Evolutionary conservation across 768 basidiomycete species (phyloP), one percentile per base, ranked within the genome.

Genomic region (Cystofilobasidium bisporidii): DNA sequence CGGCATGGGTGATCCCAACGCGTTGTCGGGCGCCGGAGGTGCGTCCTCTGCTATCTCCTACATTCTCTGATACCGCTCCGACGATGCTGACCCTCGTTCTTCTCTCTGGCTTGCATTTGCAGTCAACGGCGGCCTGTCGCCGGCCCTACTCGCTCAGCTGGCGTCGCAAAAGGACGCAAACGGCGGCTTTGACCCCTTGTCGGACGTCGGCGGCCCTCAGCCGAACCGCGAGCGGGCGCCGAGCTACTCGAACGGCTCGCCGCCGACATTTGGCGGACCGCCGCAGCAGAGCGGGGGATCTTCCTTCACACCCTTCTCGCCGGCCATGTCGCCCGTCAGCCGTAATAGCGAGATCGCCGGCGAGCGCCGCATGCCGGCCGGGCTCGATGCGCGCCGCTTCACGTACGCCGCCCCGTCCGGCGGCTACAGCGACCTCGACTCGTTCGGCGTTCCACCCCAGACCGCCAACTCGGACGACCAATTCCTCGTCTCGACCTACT

Each of bases 71-170:
- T n/a, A n/a, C n/a, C n/a, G n/a, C n/a, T n/a, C n/a, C n/a, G n/a
- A 10, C n/a, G 32, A 15, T 5, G 20, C 47, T 63, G 18, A 61
- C 36, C 17, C 43, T 22, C 43, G 4, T 59, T 22, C 41, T 38
- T 15, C 24, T 6, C n/a, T 4, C 22, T 15, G 18, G 30, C 30
- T 17, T 15, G 17, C 17, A 8, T 14, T 11, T 24, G 30, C 59
- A 61, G 26, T 45, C 40, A 47, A 40, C 26, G 40, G 38, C 40
- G 45, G 45, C 22, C 41, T 68, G 41, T 40, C 56, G 28, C 67
- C 67, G 17, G 61, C 67, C 11, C 48, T 67, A 20, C 53, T 67
- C 26, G 66, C 66, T 30, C 66, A 59, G 9, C 50, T 67, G 33
- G 17, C 40, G 18, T 41, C 40, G 20, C 45, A 47, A 41, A 47